Evolutionary conservation across 768 basidiomycete genomes (phyloP).

Genomic region (Boletus coccyginus): DNA sequence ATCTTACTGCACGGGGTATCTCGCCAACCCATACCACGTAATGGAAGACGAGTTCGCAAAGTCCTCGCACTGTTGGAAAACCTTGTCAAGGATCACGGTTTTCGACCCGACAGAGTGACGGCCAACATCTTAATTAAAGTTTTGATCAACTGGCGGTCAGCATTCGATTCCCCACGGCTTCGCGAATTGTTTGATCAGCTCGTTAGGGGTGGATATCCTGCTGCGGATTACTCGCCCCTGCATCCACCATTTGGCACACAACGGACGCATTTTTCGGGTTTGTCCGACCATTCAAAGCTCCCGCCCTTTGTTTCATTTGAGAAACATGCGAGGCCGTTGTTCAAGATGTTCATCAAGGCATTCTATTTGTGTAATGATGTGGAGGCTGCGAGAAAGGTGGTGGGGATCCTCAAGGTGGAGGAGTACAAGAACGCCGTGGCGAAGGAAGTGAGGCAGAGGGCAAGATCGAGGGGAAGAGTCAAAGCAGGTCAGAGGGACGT

Average conservation of each 20-base stretch:
- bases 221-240: slow-evolving; percentile 24
- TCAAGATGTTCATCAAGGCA: slow-evolving; percentile 70
- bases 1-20: slow-evolving; percentile 49
- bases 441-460: slow-evolving; percentile 17
- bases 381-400: slow-evolving; percentile 48
- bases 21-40: slow-evolving; percentile 31
- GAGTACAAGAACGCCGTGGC: slow-evolving; percentile 6
- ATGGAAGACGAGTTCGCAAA: slow-evolving; percentile 46
- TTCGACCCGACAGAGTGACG: slow-evolving; percentile 66
- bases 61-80: slow-evolving; percentile 38
- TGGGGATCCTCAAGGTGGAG: slow-evolving; percentile 54
- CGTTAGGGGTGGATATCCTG: slow-evolving; percentile 58
- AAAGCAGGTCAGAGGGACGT: slow-evolving; percentile 6
- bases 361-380: slow-evolving; percentile 55
- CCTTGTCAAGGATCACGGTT: slow-evolving; percentile 44
- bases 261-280: slow-evolving; percentile 2
- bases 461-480: slow-evolving; percentile 20
- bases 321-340: slow-evolving; percentile 63
- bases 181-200: slow-evolving; percentile 64
- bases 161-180: slow-evolving; percentile 42
- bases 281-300: slow-evolving; percentile 37
- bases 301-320: slow-evolving; percentile 48
- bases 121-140: slow-evolving; percentile 66
- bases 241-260: slow-evolving; percentile 48
- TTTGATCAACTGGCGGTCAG: slow-evolving; percentile 49